These are phyloP conservation scores for Trichophyton mentagrophytes DNA, from an alignment of 2,329 filamentous ascomycete genomes.

Conservation along the genomic window DNA sequence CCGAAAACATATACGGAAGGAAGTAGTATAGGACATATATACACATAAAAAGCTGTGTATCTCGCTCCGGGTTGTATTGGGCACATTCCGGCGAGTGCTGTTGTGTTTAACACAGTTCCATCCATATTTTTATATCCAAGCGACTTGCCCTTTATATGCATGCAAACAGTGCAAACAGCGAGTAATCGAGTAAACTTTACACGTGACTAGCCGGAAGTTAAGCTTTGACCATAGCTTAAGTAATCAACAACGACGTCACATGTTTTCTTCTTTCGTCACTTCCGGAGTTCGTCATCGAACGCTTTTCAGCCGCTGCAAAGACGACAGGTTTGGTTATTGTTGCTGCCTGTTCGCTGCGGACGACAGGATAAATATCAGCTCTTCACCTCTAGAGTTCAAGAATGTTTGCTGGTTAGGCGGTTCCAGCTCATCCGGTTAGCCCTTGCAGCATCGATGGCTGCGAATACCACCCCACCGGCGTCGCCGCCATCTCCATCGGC, in stretches of 20 bases:
- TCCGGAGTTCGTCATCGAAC: background rate
- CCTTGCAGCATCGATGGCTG: background rate
- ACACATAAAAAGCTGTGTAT: too few relatives aligned
- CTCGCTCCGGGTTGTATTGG: too few relatives aligned
- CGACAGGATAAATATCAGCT: background rate
- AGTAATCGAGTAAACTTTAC: too few relatives aligned
- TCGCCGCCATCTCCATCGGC: conserved; percentile 58
- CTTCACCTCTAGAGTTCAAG: background rate
- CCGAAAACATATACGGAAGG: too few relatives aligned
- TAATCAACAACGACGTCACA: background rate
- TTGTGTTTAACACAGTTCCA: too few relatives aligned
- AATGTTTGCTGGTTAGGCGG: background rate
- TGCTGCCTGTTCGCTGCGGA: background rate
- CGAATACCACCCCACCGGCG: background rate
- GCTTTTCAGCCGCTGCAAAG: background rate
- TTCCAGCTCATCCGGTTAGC: background rate
- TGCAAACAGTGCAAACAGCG: too few relatives aligned
- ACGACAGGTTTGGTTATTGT: background rate
- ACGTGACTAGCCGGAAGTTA: too few relatives aligned
- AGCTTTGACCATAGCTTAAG: too few relatives aligned
- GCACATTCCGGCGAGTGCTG: too few relatives aligned
- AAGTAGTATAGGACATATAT: too few relatives aligned
- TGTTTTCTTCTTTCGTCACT: background rate
- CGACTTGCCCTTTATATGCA: too few relatives aligned
- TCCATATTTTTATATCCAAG: too few relatives aligned